Base-by-base conservation (phyloP, 129 eudicot genomes). In the Flaveria robusta region DNA sequence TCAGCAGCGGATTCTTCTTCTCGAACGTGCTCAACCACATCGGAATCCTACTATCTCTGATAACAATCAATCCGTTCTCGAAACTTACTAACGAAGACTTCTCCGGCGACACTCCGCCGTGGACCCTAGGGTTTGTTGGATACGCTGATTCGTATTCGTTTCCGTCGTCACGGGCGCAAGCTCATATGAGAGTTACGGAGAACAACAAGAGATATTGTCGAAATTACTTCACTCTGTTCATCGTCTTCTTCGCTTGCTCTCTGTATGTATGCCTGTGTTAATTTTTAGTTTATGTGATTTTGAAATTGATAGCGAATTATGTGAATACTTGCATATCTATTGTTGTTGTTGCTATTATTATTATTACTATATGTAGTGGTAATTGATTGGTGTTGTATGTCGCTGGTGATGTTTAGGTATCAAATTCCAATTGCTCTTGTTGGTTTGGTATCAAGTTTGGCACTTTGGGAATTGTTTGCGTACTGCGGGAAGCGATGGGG, bases 401-500 rank as follows among this genome's bases (percentile, higher is more conserved):
- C 16, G 67, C 6, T 86, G 49, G 45, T 47, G 43, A 26, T 84
- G 84, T 79, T 69, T 78, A 94, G 98, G 91, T 91, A 94, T 79
- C 97, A 94, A 75, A 79, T 88, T 83, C 98, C 97, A 13, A 78
- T 91, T 77, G 97, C 98, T 45, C 96, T 94, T 83, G 84, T 83
- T 82, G 98, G 98, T 42, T 83, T 91, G 79, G 71, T 94, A 46
- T 85, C 86, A 10, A 81, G 91, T 76, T 82, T 94, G 71, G 98
- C 90, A 23, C 83, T 91, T 39, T 94, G 98, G 98, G 98, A 94
- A 69, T 74, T 77, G 50, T 86, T 94, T 79, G 85, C 81, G 45
- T 83, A 81, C 74, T 87, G 85, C 18, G 88, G 85, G 14, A 85
- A 83, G n/a, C 91, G 82, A 11, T 94, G 96, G 96, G 81, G 75